Percentiles rank a stretch among this genome's conserved stretches.
phyloP scores from a whole-genome alignment of 176 grass and related monocot species.

The Phoenix dactylifera region DNA sequence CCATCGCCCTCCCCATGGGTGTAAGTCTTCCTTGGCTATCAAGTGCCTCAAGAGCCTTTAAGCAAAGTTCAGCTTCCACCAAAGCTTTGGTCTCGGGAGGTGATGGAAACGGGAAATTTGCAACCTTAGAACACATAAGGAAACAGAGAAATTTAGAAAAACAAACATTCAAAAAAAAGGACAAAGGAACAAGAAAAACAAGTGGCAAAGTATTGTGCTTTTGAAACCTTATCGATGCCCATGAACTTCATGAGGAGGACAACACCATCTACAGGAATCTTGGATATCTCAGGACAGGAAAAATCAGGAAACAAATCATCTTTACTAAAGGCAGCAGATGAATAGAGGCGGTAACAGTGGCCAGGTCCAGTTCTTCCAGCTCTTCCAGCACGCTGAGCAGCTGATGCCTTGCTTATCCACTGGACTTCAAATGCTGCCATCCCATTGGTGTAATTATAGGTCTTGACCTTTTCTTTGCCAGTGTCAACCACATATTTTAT shows the following conservation, averaged over 20 bases:
- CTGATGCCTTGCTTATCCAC: conserved; percentile 98
- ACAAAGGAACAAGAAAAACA: conserved; percentile 17
- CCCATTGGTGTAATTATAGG: conserved; percentile 63
- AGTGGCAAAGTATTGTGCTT: neutral
- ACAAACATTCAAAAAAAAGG: neutral
- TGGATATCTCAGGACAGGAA: conserved; percentile 71
- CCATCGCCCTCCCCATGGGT: conserved; percentile 80
- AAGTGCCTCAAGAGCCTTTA: conserved; percentile 78
- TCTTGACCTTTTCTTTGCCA: conserved; percentile 96
- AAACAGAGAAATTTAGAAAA: conserved; percentile 8
- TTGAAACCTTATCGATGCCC: conserved; percentile 70
- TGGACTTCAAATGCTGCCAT: conserved; percentile 71
- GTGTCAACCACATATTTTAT: conserved; percentile 97
- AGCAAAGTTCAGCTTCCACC: conserved; percentile 72
- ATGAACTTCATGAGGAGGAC: conserved; percentile 92
- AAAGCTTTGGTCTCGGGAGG: conserved; percentile 65
- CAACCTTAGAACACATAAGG: conserved; percentile 49
- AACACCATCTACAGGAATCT: conserved; percentile 82
- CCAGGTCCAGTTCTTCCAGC: conserved; percentile 91
- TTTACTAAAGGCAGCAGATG: conserved; percentile 84
- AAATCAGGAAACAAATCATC: conserved; percentile 91
- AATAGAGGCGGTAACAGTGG: conserved; percentile 89
- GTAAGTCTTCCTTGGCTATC: conserved; percentile 46
- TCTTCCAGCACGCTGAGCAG: conserved; percentile 79
- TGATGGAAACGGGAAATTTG: conserved; percentile 90